A percentile compares a stretch with the other conserved stretches of the same genome.
phyloP scores from a whole-genome alignment of 1,284 basidiomycete species.

The Trametes sp. region DNA sequence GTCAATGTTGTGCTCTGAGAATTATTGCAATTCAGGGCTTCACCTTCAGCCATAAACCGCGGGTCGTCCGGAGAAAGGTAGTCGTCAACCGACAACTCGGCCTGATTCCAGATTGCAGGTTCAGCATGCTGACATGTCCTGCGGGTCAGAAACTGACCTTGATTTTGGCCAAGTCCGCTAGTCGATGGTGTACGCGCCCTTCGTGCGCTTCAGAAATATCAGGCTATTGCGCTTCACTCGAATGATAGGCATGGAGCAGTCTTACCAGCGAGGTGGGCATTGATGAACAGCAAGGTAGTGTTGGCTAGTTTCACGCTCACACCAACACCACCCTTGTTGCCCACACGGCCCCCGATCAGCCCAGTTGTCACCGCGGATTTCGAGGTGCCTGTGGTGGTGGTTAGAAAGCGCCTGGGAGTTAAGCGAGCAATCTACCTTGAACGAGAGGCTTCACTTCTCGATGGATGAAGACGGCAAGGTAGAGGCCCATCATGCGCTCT shows the following conservation, averaged over 20 bases:
- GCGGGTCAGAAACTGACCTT: slow-evolving; percentile 55
- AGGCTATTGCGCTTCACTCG: too few relatives aligned
- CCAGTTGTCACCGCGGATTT: slow-evolving; percentile 83
- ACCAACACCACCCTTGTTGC: slow-evolving; percentile 88
- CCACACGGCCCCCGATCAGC: slow-evolving; percentile 86
- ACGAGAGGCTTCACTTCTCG: slow-evolving; percentile 68
- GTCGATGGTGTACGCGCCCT: slow-evolving; percentile 69
- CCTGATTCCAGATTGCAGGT: slow-evolving; percentile 48
- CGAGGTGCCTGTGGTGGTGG: slow-evolving; percentile 58
- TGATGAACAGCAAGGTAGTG: slow-evolving; percentile 82
- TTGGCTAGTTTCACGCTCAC: slow-evolving; percentile 80
- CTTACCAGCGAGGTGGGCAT: slow-evolving; percentile 85
- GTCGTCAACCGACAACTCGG: slow-evolving; percentile 69
- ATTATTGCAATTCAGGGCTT: too few relatives aligned
- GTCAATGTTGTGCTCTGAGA: too few relatives aligned
- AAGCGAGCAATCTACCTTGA: slow-evolving; percentile 49
- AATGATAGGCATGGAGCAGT: background rate
- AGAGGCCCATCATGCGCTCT: slow-evolving; percentile 90
- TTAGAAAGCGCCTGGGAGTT: slow-evolving; percentile 2
- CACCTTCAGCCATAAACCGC: slow-evolving; percentile 71
- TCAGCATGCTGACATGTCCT: background rate
- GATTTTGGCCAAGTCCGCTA: slow-evolving; percentile 79
- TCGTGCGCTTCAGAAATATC: slow-evolving; percentile 73
- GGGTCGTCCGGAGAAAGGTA: slow-evolving; percentile 72
- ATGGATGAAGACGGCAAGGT: slow-evolving; percentile 78